Evolutionary conservation across 2,329 filamentous ascomycete genomes (phyloP).

Genomic region (Sarocladium kiliense): DNA sequence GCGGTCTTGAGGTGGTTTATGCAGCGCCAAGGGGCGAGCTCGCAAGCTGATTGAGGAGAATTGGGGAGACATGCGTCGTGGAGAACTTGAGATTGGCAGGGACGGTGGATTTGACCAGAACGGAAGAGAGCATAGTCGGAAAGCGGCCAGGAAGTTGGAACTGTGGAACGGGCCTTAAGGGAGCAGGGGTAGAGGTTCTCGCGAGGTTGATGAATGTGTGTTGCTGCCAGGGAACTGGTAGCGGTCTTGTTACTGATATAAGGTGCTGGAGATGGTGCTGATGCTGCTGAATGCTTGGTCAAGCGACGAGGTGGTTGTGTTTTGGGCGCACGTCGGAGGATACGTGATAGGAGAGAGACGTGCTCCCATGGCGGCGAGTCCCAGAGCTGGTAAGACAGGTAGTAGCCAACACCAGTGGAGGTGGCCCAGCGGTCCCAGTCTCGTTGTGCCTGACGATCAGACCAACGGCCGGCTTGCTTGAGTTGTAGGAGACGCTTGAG

Average conservation of each 20-base stretch:
- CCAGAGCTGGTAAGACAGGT: conserved; percentile 14
- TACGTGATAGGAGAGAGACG: not conserved
- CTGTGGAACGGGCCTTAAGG: not conserved
- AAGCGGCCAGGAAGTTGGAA: conserved; percentile 9
- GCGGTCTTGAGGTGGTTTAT: conserved; percentile 10
- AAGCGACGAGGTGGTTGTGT: not conserved
- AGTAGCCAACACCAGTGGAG: not conserved
- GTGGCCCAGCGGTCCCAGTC: conserved; percentile 11
- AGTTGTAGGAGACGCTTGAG: conserved; percentile 9
- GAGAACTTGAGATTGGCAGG: conserved; percentile 1
- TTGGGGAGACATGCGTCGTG: not conserved
- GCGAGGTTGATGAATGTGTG: conserved; percentile 9
- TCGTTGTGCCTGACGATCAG: conserved; percentile 8
- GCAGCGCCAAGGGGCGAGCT: conserved; percentile 12
- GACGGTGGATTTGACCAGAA: not conserved
- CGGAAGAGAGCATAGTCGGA: conserved; percentile 12
- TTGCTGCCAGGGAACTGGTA: not conserved
- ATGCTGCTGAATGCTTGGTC: not conserved
- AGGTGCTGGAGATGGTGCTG: conserved; percentile 5
- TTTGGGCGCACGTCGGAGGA: not conserved
- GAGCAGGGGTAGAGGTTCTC: conserved; percentile 6
- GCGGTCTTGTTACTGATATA: not conserved
- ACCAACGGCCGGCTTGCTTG: conserved; percentile 11
- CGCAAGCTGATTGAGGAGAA: conserved; percentile 8
- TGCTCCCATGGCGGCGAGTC: not conserved